Percentiles rank a stretch among this genome's conserved stretches.
Evolutionary conservation across 2,329 filamentous ascomycete species (phyloP).

Genomic region (Colletotrichum sp.): DNA sequence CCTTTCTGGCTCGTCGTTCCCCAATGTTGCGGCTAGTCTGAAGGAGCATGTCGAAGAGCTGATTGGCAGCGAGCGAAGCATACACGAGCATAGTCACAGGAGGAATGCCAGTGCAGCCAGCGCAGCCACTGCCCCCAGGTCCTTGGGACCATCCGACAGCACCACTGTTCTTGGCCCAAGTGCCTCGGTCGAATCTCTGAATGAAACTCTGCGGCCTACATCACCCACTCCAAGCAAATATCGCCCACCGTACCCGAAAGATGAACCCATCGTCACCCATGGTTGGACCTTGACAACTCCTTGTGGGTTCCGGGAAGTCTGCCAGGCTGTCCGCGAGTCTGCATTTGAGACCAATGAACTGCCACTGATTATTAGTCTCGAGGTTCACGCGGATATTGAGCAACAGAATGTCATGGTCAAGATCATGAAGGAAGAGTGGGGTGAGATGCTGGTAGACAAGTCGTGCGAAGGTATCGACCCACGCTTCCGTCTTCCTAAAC

Average conservation of each 20-base stretch:
- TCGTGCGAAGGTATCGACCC: constrained; percentile 56
- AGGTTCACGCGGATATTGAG: constrained; percentile 81
- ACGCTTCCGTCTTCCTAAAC: constrained; percentile 65
- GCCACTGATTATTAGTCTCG: constrained; percentile 89
- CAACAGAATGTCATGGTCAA: constrained; percentile 93
- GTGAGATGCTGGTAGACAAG: constrained; percentile 70
- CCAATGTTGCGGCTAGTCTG: constrained; percentile 47
- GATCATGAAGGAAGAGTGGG: constrained; percentile 92
- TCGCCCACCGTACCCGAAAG: constrained; percentile 38
- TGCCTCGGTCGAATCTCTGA: constrained; percentile 35
- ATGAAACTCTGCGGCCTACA: neutral
- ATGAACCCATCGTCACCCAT: constrained; percentile 83
- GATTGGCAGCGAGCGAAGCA: constrained; percentile 25
- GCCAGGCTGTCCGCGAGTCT: constrained; percentile 76
- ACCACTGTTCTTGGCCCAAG: constrained; percentile 33
- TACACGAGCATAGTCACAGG: constrained; percentile 32
- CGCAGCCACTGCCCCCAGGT: constrained; percentile 30
- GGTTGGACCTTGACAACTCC: constrained; percentile 83
- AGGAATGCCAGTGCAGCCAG: constrained; percentile 41
- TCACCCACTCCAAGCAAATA: constrained; percentile 28
- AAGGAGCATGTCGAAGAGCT: constrained; percentile 36
- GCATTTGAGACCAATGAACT: constrained; percentile 79
- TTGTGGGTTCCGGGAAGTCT: constrained; percentile 88
- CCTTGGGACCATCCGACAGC: constrained; percentile 24
- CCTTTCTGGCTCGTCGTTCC: constrained; percentile 51